Percentiles rank a stretch among this genome's conserved stretches.
phyloP scores from a whole-genome alignment of 2,329 filamentous ascomycete species.

The Colletotrichum viniferum region DNA sequence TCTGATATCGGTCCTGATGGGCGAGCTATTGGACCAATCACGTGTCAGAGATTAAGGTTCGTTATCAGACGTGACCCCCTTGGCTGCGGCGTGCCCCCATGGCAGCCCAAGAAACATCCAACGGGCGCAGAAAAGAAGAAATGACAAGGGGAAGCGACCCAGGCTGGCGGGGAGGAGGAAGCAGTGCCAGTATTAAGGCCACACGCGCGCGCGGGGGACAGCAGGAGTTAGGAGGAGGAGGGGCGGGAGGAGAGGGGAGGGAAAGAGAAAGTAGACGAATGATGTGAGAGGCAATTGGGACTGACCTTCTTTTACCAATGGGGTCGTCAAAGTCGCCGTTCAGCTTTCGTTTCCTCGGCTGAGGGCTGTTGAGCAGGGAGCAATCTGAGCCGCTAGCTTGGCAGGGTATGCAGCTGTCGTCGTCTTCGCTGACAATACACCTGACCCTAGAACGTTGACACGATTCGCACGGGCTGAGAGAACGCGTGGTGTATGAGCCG shows the following conservation, averaged over 20 bases:
- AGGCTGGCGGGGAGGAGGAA: not conserved
- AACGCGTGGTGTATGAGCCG: conserved; percentile 43
- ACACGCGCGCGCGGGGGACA: not conserved
- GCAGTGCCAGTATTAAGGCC: not conserved
- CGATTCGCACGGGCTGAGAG: conserved; percentile 68
- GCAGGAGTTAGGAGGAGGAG: not conserved
- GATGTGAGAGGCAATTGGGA: not conserved
- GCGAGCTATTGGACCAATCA: conserved; percentile 60
- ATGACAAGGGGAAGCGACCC: not conserved
- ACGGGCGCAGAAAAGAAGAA: not conserved
- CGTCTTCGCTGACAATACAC: conserved; percentile 76
- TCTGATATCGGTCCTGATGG: conserved; percentile 59
- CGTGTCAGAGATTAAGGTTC: conserved; percentile 44
- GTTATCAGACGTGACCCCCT: conserved; percentile 11
- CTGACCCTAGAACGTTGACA: conserved; percentile 76
- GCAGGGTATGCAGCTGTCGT: conserved; percentile 75
- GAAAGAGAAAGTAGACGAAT: not conserved
- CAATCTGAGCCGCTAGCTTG: conserved; percentile 80
- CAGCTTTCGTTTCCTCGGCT: conserved; percentile 80
- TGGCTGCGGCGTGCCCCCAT: conserved; percentile 7
- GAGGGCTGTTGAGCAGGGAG: conserved; percentile 77
- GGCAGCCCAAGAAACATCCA: conserved; percentile 3
- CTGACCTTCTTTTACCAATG: conserved; percentile 74
- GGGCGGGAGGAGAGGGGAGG: not conserved
- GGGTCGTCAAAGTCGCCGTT: conserved; percentile 63